Evolutionary conservation across 2,329 filamentous ascomycete species (phyloP).

Genomic region (Keithomyces neogunnii): DNA sequence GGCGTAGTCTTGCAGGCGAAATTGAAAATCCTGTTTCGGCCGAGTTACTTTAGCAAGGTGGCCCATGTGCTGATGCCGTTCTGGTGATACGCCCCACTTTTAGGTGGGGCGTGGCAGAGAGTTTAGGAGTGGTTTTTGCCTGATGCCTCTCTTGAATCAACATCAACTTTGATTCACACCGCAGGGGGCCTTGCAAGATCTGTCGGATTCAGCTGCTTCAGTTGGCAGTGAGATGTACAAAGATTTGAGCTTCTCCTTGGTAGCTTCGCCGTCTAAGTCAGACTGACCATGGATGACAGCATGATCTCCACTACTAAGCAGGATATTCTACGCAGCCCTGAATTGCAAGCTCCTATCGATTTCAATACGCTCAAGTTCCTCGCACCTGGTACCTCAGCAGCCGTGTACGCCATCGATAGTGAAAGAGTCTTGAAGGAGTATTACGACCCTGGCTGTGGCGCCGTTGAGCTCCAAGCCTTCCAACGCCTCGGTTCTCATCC

Average conservation of each 20-base stretch:
- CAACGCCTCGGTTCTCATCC: slow-evolving; percentile 1
- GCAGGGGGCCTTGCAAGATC: slow-evolving; percentile 2
- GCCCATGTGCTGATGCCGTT: no score
- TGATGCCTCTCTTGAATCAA: no score
- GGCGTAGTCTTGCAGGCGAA: no score
- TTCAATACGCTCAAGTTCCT: slow-evolving; percentile 2
- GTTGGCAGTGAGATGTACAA: slow-evolving; percentile 4
- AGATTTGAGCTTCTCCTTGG: neutral
- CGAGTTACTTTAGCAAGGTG: no score
- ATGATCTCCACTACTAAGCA: neutral
- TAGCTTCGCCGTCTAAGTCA: neutral
- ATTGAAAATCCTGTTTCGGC: no score
- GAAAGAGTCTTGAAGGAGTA: slow-evolving; percentile 6
- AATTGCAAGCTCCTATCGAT: neutral
- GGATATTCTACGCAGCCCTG: neutral
- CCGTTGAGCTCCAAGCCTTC: slow-evolving; percentile 3
- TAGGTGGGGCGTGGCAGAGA: no score
- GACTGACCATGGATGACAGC: neutral
- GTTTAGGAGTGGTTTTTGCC: no score
- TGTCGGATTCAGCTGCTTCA: slow-evolving; percentile 3
- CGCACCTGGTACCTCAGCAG: slow-evolving; percentile 1
- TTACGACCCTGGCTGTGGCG: slow-evolving; percentile 1
- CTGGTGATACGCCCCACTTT: no score
- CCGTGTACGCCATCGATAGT: slow-evolving; percentile 5
- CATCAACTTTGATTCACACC: neutral